phyloP scores from a whole-genome alignment of 116 monocot genomes.

The Phalaenopsis hybrid region DNA sequence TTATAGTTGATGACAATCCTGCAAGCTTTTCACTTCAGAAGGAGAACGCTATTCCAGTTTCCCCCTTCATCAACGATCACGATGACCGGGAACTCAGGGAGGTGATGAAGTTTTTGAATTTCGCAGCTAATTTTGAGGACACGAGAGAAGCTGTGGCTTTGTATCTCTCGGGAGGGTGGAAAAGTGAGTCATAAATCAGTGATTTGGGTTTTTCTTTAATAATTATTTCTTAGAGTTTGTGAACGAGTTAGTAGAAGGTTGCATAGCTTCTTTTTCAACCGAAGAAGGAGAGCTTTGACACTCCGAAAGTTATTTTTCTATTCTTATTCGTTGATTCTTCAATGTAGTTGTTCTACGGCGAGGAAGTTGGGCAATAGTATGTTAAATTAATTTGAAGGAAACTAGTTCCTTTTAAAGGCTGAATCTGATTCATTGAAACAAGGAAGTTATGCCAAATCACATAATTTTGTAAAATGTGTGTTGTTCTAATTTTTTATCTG shows the following conservation, averaged over 20 bases:
- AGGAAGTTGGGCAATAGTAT: too few species aligned
- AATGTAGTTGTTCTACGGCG: too few species aligned
- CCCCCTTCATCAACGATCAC: constrained; percentile 44
- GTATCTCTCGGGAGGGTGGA: constrained; percentile 14
- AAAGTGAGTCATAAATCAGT: background rate
- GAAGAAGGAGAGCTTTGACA: too few species aligned
- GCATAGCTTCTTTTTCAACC: background rate
- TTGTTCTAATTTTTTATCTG: too few species aligned
- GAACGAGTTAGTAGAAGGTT: background rate
- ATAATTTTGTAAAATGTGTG: too few species aligned
- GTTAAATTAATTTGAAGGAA: too few species aligned
- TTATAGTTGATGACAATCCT: constrained; percentile 82
- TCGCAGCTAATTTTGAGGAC: constrained; percentile 33
- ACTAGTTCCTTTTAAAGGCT: too few species aligned
- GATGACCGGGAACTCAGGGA: constrained; percentile 49
- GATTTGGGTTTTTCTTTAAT: background rate
- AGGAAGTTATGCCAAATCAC: too few species aligned
- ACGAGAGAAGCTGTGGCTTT: constrained; percentile 45
- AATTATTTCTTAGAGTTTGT: background rate
- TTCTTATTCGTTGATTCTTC: background rate
- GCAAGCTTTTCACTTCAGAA: constrained; percentile 56
- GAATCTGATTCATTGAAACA: too few species aligned
- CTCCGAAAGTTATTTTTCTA: background rate
- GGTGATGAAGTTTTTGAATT: constrained; percentile 48
- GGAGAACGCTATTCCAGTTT: constrained; percentile 58